Evolutionary conservation across 805 yeast species (phyloP).

Genomic region (Diddensiella santjacobensis): DNA sequence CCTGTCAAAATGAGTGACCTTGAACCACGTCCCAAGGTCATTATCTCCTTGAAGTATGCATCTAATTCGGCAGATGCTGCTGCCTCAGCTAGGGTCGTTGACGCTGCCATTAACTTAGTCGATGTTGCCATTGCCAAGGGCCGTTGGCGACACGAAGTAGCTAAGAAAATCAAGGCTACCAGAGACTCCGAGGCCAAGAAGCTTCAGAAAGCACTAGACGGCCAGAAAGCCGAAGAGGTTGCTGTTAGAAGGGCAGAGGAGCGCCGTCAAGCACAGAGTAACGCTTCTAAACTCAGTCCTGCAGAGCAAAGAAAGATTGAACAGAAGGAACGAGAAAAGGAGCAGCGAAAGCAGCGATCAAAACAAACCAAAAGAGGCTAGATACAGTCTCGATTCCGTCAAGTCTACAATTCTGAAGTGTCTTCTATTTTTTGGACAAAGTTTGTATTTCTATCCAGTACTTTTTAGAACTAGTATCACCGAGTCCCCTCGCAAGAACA

Average conservation of each 20-base stretch:
- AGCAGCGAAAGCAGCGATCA: constrained; percentile 57
- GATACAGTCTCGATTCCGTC: no score
- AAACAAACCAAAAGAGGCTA: constrained; percentile 22
- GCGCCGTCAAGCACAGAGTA: constrained; percentile 54
- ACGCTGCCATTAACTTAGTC: constrained; percentile 54
- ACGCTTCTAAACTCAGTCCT: constrained; percentile 61
- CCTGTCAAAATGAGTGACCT: constrained; percentile 61
- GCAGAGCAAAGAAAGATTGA: constrained; percentile 78
- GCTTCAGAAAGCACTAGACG: constrained; percentile 65
- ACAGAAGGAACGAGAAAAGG: constrained; percentile 75
- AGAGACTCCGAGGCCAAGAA: constrained; percentile 73
- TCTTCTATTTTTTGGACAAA: not conserved
- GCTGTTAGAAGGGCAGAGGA: constrained; percentile 59
- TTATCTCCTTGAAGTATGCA: constrained; percentile 55
- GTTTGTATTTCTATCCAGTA: constrained; percentile 10
- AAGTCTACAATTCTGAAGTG: no score
- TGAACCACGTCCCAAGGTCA: constrained; percentile 44
- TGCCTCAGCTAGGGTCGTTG: constrained; percentile 47
- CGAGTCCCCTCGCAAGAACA: constrained; percentile 94
- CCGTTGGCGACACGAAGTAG: constrained; percentile 64
- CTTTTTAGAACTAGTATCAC: constrained; percentile 67
- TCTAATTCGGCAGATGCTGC: constrained; percentile 47
- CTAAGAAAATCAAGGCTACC: constrained; percentile 69
- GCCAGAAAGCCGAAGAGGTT: constrained; percentile 59
- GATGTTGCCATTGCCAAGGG: constrained; percentile 52